These are phyloP conservation scores for Volvox carteri DNA, from an alignment of 163 green algal species.

Conservation along the genomic window DNA sequence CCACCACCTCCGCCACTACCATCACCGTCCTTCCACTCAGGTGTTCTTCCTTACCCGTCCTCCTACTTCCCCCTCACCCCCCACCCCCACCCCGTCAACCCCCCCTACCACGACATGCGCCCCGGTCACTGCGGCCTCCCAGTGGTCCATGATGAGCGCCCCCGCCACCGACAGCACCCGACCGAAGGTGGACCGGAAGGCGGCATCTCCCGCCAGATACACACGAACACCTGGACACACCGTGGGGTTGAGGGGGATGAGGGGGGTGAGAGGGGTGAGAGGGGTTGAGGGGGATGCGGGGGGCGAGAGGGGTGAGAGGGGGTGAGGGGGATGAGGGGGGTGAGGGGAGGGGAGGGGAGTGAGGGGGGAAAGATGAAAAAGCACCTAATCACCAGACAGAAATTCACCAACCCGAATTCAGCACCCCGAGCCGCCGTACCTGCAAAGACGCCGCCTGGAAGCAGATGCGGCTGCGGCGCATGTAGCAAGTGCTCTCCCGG, in stretches of 20 bases:
- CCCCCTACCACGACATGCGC: background rate
- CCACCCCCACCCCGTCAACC: background rate
- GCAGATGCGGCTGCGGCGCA: slow-evolving; percentile 33
- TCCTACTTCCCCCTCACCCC: background rate
- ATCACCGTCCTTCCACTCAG: too few species aligned
- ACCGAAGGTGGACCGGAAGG: slow-evolving; percentile 51
- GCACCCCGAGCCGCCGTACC: too few species aligned
- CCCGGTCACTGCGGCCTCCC: slow-evolving; percentile 22
- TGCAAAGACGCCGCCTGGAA: slow-evolving; percentile 29
- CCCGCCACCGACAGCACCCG: slow-evolving; percentile 45
- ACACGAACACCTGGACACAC: slow-evolving; percentile 48
- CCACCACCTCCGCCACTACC: too few species aligned
- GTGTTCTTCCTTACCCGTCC: too few species aligned
- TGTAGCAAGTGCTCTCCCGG: slow-evolving; percentile 24
- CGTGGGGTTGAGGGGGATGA: background rate
- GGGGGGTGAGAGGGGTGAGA: background rate
- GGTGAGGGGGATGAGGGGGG: background rate
- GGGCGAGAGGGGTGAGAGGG: background rate
- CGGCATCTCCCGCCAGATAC: slow-evolving; percentile 30
- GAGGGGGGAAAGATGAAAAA: background rate
- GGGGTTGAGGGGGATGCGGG: background rate
- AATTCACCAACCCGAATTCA: too few species aligned
- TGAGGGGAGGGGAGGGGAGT: background rate
- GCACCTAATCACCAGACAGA: background rate
- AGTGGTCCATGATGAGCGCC: slow-evolving; percentile 42